phyloP scores from a whole-genome alignment of 805 yeast genomes.

The Ogataea paradorogensis region DNA sequence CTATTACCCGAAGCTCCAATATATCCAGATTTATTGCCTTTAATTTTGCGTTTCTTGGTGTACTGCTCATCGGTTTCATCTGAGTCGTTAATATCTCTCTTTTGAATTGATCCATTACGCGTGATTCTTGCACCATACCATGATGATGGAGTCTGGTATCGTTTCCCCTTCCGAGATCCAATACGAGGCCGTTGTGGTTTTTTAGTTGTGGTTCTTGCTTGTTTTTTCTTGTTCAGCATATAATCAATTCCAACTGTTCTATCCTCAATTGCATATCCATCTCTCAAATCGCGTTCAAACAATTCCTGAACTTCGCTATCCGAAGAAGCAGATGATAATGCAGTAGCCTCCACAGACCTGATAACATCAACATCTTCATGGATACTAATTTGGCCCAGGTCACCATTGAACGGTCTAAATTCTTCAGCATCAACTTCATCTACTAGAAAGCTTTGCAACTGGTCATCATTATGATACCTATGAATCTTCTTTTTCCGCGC shows the following conservation, averaged over 20 bases:
- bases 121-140: too few relatives aligned
- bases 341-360: neutral
- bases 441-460: conserved; percentile 15
- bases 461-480: neutral
- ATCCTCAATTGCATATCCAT: conserved; percentile 30
- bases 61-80: neutral
- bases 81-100: neutral
- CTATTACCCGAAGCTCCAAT: neutral
- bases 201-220: neutral
- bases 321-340: conserved; percentile 15
- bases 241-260: conserved; percentile 25
- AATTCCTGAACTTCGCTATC: conserved; percentile 13
- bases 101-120: neutral
- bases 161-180: neutral
- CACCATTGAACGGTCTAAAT: conserved; percentile 3
- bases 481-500: conserved; percentile 18
- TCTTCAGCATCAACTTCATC: conserved; percentile 11
- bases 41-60: neutral
- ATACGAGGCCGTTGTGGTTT: neutral
- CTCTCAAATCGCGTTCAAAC: conserved; percentile 1
- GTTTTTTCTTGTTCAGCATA: conserved; percentile 26
- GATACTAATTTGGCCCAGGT: neutral
- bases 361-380: neutral
- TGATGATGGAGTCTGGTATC: neutral
- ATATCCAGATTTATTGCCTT: too few relatives aligned